These are phyloP conservation scores for Mucor mucedo DNA, from an alignment of 371 early-diverging fungal species.

Conservation along the genomic window DNA sequence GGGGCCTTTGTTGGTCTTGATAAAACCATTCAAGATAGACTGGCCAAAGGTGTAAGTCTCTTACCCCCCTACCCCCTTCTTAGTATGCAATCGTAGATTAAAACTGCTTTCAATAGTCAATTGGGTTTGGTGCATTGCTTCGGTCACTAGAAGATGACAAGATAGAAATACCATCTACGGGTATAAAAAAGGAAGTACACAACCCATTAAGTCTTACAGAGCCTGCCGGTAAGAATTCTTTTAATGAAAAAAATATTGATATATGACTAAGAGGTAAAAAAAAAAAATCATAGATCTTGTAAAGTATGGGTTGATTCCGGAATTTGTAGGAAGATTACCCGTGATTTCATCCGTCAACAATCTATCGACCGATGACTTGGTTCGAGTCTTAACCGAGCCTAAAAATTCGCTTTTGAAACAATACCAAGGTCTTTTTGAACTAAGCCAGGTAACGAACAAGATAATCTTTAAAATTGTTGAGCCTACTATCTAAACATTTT, in stretches of 20 bases:
- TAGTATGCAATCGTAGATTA: too few relatives aligned
- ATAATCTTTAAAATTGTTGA: too few relatives aligned
- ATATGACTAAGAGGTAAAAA: background rate
- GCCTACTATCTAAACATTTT: slow-evolving; percentile 14
- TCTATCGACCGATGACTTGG: slow-evolving; percentile 69
- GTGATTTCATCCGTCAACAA: slow-evolving; percentile 81
- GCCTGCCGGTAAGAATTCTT: slow-evolving; percentile 57
- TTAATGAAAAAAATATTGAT: background rate
- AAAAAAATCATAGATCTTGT: slow-evolving; percentile 65
- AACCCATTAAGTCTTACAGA: slow-evolving; percentile 66
- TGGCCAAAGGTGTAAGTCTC: slow-evolving; percentile 68
- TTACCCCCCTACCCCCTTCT: too few relatives aligned
- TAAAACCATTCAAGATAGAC: slow-evolving; percentile 75
- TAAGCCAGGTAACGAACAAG: slow-evolving; percentile 54
- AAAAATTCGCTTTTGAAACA: slow-evolving; percentile 85
- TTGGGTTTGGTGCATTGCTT: slow-evolving; percentile 75
- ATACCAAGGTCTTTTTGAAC: slow-evolving; percentile 76
- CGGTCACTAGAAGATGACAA: slow-evolving; percentile 20
- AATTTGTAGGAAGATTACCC: slow-evolving; percentile 88
- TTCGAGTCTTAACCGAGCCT: slow-evolving; percentile 82
- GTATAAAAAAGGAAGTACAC: background rate
- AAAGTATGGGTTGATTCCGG: slow-evolving; percentile 89
- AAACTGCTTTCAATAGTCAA: slow-evolving; percentile 44
- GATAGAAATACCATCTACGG: slow-evolving; percentile 8
- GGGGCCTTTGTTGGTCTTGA: slow-evolving; percentile 93